Base-by-base conservation (phyloP, 2,329 filamentous ascomycete species). In the Cytospora piceae region DNA sequence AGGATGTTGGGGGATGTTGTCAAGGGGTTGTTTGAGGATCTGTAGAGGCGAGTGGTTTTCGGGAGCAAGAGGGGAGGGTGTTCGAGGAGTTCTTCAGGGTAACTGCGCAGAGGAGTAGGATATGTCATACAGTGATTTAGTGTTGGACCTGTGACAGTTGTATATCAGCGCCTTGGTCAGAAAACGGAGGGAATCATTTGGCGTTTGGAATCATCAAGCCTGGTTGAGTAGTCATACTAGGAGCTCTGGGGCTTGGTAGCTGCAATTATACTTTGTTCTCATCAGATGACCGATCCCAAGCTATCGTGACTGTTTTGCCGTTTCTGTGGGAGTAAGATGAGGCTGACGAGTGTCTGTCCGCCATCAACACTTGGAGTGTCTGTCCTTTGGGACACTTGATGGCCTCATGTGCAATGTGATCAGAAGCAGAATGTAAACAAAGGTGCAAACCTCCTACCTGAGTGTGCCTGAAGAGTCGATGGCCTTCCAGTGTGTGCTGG, bases 1-100 rank as follows among this genome's bases (percentile, higher is more conserved):
- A 86, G 87, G 74, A 94, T 98, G 90, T 77, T 99, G 75, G 86
- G 85, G 67, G 87, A 84, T 69, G 90, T 96, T 58, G 90, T 94
- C 7, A 83, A 85, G 68, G 89, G 87, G 64, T 82, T 94, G 66
- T 71, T 82, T 68, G 77, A 73, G 57, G 80, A 76, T 11, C 70
- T 86, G 67, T 87, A 69, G 31, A 11, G 27, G 14, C 1, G 14
- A 14, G 12, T 7, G 7, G 15, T 24, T 8, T 17, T 57, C 6
- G 24, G 31, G 20, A 20, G 15, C 14, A 14, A 42, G 42, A n/a
- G 42, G 4, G 17, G 22, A 9, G n/a, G 20, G 20, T 22, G n/a
- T 22, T 49, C 2, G 46, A 4, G n/a, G 46, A 1, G 46, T 49
- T 24, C 22, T 49, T 49, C 46, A 4, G 6, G 46, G 20, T 9